These are phyloP conservation scores for Rhodotorula sphaerocarpa DNA, from an alignment of 768 basidiomycete genomes.

Conservation along the genomic window DNA sequence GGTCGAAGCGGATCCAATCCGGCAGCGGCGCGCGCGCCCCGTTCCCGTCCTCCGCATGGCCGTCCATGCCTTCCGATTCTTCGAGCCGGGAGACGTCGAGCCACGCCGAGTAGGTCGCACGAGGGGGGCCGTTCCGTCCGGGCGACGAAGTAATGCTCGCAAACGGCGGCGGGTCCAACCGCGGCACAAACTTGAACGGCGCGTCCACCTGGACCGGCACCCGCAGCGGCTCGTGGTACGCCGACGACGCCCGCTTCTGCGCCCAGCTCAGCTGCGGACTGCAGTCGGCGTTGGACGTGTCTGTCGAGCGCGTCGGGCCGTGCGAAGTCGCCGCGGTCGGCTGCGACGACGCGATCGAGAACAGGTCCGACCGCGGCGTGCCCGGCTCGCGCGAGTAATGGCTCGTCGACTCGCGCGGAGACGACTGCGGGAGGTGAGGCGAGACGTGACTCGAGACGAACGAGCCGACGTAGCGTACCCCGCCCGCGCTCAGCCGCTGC, in stretches of 20 bases:
- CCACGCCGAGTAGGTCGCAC: constrained; percentile 21
- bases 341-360: not conserved
- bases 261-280: not conserved
- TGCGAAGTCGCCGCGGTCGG: not conserved
- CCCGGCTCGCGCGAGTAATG: constrained; percentile 4
- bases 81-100: constrained; percentile 8
- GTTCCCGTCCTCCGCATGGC: constrained; percentile 10
- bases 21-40: constrained; percentile 22
- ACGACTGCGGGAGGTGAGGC: not conserved
- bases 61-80: not conserved
- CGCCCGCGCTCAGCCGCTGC: not conserved
- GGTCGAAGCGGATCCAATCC: constrained; percentile 33
- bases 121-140: constrained; percentile 28
- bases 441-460: constrained; percentile 12
- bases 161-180: constrained; percentile 31
- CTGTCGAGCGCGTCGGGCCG: not conserved
- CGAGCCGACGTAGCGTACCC: constrained; percentile 24
- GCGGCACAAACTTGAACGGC: constrained; percentile 35
- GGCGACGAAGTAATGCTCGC: constrained; percentile 28
- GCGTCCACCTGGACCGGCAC: constrained; percentile 21
- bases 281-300: not conserved
- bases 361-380: constrained; percentile 14
- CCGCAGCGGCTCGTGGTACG: constrained; percentile 16
- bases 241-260: constrained; percentile 10
- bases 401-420: not conserved